Base-by-base conservation (phyloP, 106 monocot genomes). In the Hemerocallis citrina region DNA sequence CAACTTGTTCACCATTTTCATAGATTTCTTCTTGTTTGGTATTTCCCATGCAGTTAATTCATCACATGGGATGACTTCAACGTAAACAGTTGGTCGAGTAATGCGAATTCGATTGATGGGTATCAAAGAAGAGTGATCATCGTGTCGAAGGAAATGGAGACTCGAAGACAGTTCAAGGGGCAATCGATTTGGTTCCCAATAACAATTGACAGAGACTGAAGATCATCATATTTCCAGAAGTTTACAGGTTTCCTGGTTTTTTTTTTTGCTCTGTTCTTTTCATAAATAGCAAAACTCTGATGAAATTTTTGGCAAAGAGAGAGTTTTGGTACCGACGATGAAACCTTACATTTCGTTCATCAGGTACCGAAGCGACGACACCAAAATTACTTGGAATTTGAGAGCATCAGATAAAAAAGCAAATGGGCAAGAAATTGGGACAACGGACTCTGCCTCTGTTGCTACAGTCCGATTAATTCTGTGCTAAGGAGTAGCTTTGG, bases 211-310 rank as follows among this genome's bases (percentile, higher is more conserved):
- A 71, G 46, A 71, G 95, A 49, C 72, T 91, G 33, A 96, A 84
- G 74, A 87, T 96, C 15, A 57, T 81, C 19, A 70, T 96, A 14
- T 50, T 52, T 16, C 72, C 84, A 23, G 90, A 87, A 28, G 52
- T 87, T 6, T 87, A 96, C 70, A 89, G 85, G 93, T 88, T 1
- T 32, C n/a, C n/a, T n/a, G n/a, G n/a, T n/a, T n/a, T n/a, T n/a
- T n/a, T n/a, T n/a, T n/a, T n/a, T n/a, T n/a, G n/a, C n/a, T n/a
- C n/a, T n/a, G n/a, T n/a, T n/a, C n/a, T n/a, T n/a, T n/a, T n/a
- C n/a, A n/a, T n/a, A n/a, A n/a, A n/a, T n/a, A n/a, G n/a, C n/a
- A n/a, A n/a, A n/a, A n/a, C n/a, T n/a, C n/a, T n/a, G n/a, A n/a
- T 6, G 5, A 41, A 32, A 17, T 17, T 8, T 15, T 52, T n/a